A percentile compares a stretch with the other conserved stretches of the same genome.
Conservation (phyloP, 2,329 filamentous ascomycete genomes). For the Pestalotiopsis sp. region DNA sequence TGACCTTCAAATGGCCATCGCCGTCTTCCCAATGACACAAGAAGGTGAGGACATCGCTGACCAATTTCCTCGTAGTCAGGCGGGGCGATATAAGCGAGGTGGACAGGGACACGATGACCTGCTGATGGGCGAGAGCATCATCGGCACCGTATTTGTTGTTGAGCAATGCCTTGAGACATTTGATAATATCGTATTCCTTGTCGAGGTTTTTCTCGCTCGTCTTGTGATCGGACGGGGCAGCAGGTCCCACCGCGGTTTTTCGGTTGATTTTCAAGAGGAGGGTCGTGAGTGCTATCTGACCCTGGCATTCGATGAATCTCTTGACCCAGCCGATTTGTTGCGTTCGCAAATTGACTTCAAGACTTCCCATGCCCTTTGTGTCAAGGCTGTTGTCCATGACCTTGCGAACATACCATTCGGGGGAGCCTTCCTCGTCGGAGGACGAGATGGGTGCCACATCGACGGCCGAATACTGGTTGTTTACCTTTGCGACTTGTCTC, state of each 20-base stretch:
- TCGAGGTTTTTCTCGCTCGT: slow-evolving; percentile 79
- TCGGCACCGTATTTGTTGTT: slow-evolving; percentile 99
- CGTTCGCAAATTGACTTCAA: slow-evolving; percentile 92
- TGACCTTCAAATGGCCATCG: slow-evolving; percentile 87
- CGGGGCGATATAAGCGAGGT: slow-evolving; percentile 87
- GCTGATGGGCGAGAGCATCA: slow-evolving; percentile 87
- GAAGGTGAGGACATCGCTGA: slow-evolving; percentile 95
- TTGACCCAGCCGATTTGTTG: slow-evolving; percentile 98
- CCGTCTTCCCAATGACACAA: slow-evolving; percentile 90
- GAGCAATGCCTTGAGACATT: slow-evolving; percentile 95
- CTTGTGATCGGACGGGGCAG: slow-evolving; percentile 59
- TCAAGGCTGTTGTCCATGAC: slow-evolving; percentile 96
- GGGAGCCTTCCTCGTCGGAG: slow-evolving; percentile 86
- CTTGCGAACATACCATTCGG: slow-evolving; percentile 96
- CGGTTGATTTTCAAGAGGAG: slow-evolving; percentile 93
- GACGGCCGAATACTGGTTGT: slow-evolving; percentile 65
- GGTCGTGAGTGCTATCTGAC: slow-evolving; percentile 93
- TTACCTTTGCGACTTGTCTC: slow-evolving; percentile 72
- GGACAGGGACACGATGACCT: slow-evolving; percentile 85
- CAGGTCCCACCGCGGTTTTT: slow-evolving; percentile 75
- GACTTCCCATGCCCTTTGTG: slow-evolving; percentile 85
- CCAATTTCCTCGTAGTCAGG: slow-evolving; percentile 88
- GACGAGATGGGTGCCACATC: slow-evolving; percentile 72
- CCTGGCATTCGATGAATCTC: slow-evolving; percentile 95
- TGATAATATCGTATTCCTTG: slow-evolving; percentile 94